Evolutionary conservation across 352 stramenopile genomes (phyloP).

Genomic region (Phytophthora citrophthora): DNA sequence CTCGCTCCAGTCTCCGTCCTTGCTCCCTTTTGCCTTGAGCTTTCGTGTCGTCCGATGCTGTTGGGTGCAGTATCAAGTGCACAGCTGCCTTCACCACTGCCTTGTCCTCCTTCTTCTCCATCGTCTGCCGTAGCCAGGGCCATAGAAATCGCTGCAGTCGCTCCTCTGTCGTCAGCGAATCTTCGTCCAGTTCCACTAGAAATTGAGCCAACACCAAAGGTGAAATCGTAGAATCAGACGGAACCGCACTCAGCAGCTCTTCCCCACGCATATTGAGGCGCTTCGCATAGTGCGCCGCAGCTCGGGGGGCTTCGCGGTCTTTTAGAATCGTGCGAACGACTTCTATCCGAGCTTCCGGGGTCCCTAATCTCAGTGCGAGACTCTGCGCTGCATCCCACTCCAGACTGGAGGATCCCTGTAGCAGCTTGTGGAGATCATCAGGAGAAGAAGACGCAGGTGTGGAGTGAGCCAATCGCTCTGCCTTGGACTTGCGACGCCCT

Average conservation of each 20-base stretch:
- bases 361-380: slow-evolving; percentile 50
- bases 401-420: slow-evolving; percentile 41
- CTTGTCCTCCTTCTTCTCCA: slow-evolving; percentile 22
- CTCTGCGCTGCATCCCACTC: slow-evolving; percentile 72
- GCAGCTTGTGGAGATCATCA: slow-evolving; percentile 27
- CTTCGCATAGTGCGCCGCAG: slow-evolving; percentile 74
- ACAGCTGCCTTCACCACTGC: slow-evolving; percentile 32
- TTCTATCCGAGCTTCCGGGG: slow-evolving; percentile 38
- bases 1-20: slow-evolving; percentile 46
- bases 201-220: slow-evolving; percentile 59
- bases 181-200: slow-evolving; percentile 52
- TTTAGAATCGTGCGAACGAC: slow-evolving; percentile 53
- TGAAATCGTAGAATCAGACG: slow-evolving; percentile 21
- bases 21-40: slow-evolving; percentile 36
- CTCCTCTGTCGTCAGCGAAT: slow-evolving; percentile 36
- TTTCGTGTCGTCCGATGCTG: slow-evolving; percentile 20
- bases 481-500: slow-evolving; percentile 54
- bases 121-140: slow-evolving; percentile 53
- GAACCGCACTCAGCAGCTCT: slow-evolving; percentile 37
- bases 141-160: slow-evolving; percentile 61
- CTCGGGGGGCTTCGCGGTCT: slow-evolving; percentile 42
- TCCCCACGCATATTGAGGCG: slow-evolving; percentile 43
- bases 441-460: not conserved
- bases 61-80: slow-evolving; percentile 50
- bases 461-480: slow-evolving; percentile 49